A percentile compares a stretch with the other conserved stretches of the same genome.
Evolutionary conservation across 129 eudicot genomes (phyloP).

Genomic region (Saposhnikovia divaricata): DNA sequence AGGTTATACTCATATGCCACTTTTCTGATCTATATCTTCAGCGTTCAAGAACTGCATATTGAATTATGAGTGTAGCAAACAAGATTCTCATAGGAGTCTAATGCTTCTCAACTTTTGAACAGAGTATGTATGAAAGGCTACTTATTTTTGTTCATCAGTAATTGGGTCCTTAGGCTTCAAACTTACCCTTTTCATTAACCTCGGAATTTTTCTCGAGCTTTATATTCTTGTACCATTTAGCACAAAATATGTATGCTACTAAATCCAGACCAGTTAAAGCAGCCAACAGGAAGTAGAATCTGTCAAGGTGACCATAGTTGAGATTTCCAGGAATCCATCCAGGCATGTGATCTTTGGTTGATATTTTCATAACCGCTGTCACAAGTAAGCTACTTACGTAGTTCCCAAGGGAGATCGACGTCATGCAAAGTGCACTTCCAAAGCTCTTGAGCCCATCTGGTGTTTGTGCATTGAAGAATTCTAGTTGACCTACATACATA

Average conservation of each 20-base stretch:
- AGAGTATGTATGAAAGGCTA: constrained; percentile 4
- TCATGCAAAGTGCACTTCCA: constrained; percentile 96
- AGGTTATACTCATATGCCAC: constrained; percentile 8
- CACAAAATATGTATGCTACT: constrained; percentile 54
- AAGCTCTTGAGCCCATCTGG: constrained; percentile 92
- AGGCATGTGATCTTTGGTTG: constrained; percentile 65
- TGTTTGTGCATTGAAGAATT: constrained; percentile 92
- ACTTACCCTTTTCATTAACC: constrained; percentile 32
- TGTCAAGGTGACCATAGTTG: constrained; percentile 70
- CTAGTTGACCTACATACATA: constrained; percentile 90
- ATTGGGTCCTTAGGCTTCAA: constrained; percentile 22
- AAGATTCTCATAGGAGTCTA: constrained; percentile 19
- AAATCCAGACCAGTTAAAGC: constrained; percentile 60
- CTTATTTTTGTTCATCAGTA: background rate
- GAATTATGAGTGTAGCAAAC: background rate
- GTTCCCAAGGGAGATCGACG: constrained; percentile 90
- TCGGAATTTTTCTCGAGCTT: constrained; percentile 42
- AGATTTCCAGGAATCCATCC: constrained; percentile 95
- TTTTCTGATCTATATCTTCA: constrained; percentile 14
- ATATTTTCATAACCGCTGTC: constrained; percentile 72
- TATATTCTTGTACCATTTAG: constrained; percentile 73
- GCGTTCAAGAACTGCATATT: background rate
- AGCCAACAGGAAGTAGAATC: constrained; percentile 79
- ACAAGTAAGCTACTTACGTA: constrained; percentile 83
- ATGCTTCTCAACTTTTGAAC: constrained; percentile 9